These are phyloP conservation scores for Somion occarium DNA, from an alignment of 1,284 basidiomycete species.

Conservation along the genomic window DNA sequence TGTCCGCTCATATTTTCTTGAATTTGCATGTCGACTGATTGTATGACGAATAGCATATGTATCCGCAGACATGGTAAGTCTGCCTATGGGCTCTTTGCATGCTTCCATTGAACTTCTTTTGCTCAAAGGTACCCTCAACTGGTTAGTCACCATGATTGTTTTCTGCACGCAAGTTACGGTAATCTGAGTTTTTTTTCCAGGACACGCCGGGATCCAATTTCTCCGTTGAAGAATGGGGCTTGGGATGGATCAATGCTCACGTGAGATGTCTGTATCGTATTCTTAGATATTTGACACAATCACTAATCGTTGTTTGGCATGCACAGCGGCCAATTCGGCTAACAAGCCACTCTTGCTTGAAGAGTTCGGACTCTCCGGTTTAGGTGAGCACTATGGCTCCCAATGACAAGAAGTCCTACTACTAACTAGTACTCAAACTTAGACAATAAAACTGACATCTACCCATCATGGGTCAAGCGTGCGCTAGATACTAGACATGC, in stretches of 20 bases:
- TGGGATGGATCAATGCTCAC: conserved; percentile 49
- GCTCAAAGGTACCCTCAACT: conserved; percentile 27
- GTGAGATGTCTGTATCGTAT: conserved; percentile 30
- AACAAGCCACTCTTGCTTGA: conserved; percentile 51
- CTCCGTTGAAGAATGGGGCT: conserved; percentile 44
- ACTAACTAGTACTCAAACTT: too few relatives aligned
- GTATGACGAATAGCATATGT: conserved; percentile 52
- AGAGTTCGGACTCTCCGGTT: conserved; percentile 46
- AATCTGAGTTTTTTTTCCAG: conserved; percentile 27
- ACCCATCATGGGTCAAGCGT: conserved; percentile 44
- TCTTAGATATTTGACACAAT: not conserved
- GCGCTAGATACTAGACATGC: conserved; percentile 46
- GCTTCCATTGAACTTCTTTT: not conserved
- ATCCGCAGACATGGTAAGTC: conserved; percentile 44
- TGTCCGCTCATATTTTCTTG: conserved; percentile 14
- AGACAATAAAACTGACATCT: conserved; percentile 49
- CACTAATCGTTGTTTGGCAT: not conserved
- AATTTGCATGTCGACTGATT: not conserved
- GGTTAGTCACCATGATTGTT: conserved; percentile 13
- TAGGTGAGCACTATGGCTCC: conserved; percentile 31
- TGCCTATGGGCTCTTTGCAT: not conserved
- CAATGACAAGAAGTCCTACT: too few relatives aligned
- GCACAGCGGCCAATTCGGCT: conserved; percentile 40
- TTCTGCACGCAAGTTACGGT: not conserved
- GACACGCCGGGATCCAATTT: conserved; percentile 48